phyloP scores from a whole-genome alignment of 805 yeast genomes.

The Wickerhamomyces strasburgensis region DNA sequence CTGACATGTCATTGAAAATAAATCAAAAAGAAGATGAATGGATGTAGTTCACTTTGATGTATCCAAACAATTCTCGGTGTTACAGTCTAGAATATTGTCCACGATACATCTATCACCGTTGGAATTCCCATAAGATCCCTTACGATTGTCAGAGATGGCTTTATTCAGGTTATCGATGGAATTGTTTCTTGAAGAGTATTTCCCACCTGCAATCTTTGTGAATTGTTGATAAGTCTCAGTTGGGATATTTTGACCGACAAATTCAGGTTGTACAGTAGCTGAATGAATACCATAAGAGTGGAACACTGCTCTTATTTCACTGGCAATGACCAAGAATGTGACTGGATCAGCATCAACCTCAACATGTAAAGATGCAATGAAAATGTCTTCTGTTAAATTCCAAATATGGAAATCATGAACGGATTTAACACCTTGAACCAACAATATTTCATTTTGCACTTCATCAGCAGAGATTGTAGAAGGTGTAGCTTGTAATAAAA shows the following conservation, averaged over 20 bases:
- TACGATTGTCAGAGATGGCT: conserved; percentile 9
- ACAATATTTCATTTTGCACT: conserved; percentile 62
- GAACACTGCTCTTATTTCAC: conserved; percentile 69
- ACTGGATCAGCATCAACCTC: conserved; percentile 64
- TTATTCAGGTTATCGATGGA: conserved; percentile 10
- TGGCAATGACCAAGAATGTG: conserved; percentile 64
- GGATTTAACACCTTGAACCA: conserved; percentile 69
- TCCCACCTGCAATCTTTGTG: conserved; percentile 31
- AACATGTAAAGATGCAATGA: conserved; percentile 86
- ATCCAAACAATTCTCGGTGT: conserved; percentile 38
- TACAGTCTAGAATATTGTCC: conserved; percentile 50
- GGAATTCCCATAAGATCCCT: conserved; percentile 31
- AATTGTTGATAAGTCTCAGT: conserved; percentile 30
- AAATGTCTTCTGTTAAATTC: conserved; percentile 84
- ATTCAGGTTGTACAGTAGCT: conserved; percentile 96
- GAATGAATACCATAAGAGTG: conserved; percentile 85
- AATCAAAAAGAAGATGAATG: too few species aligned
- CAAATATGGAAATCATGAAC: conserved; percentile 96
- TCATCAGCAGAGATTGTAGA: conserved; percentile 70
- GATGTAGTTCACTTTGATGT: conserved; percentile 2
- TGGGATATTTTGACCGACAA: conserved; percentile 34
- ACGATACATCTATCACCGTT: conserved; percentile 39
- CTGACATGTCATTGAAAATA: too few species aligned
- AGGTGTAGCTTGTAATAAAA: conserved; percentile 90
- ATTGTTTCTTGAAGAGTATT: conserved; percentile 20